Conservation (phyloP, 257 asterid species). For the Echites panduratus region DNA sequence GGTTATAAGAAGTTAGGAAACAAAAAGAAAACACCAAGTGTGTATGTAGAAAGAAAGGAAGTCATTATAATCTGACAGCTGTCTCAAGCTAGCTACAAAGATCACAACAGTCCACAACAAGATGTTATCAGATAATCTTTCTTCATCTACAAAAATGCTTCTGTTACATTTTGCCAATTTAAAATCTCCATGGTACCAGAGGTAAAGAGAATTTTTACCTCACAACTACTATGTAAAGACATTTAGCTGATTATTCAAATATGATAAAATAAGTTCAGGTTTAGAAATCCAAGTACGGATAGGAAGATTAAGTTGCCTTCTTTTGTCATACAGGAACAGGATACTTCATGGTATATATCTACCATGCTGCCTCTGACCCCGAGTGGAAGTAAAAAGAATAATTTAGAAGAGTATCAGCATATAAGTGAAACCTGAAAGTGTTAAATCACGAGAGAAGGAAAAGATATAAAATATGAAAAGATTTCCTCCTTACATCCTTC, state of each 20-base stretch:
- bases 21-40: neutral
- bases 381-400: neutral
- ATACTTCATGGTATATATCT: neutral
- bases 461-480: conserved; percentile 11
- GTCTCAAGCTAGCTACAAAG: neutral
- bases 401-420: neutral
- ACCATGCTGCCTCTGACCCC: neutral
- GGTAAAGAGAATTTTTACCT: neutral
- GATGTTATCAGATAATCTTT: neutral
- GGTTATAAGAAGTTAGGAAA: neutral
- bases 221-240: neutral
- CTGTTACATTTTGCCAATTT: neutral
- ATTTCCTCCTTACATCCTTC: conserved; percentile 68
- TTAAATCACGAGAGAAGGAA: conserved; percentile 7
- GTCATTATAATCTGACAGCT: neutral
- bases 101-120: neutral
- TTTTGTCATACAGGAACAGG: neutral
- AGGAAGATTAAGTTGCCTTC: neutral
- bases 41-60: neutral
- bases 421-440: neutral
- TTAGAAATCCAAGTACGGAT: neutral
- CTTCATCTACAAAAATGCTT: neutral
- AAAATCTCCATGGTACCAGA: neutral
- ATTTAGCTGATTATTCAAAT: neutral
- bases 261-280: neutral